Evolutionary conservation across 208 protist genomes (phyloP).

Genomic region (Leishmania mexicana): DNA sequence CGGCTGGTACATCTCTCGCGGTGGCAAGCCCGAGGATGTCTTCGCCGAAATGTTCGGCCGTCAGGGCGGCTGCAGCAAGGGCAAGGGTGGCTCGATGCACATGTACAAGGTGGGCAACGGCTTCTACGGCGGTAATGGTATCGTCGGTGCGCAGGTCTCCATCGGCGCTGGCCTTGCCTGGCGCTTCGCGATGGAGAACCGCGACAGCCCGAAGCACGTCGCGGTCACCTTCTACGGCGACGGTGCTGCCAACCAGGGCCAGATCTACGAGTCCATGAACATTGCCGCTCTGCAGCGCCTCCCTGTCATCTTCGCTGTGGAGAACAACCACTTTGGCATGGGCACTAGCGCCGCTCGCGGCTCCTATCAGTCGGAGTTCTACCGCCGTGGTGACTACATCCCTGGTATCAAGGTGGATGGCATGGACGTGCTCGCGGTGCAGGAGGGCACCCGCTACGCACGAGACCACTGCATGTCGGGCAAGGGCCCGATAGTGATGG

Average conservation of each 20-base stretch:
- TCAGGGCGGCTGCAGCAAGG: slow-evolving; percentile 87
- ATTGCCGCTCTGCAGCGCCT: slow-evolving; percentile 98
- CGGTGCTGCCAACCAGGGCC: slow-evolving; percentile 98
- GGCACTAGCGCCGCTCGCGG: slow-evolving; percentile 94
- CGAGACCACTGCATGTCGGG: slow-evolving; percentile 79
- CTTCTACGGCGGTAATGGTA: slow-evolving; percentile 99
- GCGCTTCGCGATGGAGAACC: slow-evolving; percentile 81
- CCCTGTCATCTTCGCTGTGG: slow-evolving; percentile 96
- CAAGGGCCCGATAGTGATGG: slow-evolving; percentile 95
- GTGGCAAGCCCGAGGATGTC: slow-evolving; percentile 87
- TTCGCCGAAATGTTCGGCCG: slow-evolving; percentile 94
- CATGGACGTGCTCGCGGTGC: slow-evolving; percentile 97
- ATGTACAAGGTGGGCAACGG: slow-evolving; percentile 94
- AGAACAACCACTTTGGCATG: slow-evolving; percentile 99
- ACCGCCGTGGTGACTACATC: slow-evolving; percentile 97
- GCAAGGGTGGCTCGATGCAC: slow-evolving; percentile 98
- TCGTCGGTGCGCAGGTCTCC: slow-evolving; percentile 97
- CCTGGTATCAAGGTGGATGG: slow-evolving; percentile 97
- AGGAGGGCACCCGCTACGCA: slow-evolving; percentile 90
- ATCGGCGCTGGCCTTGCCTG: slow-evolving; percentile 96
- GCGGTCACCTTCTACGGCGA: slow-evolving; percentile 96
- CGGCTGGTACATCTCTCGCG: slow-evolving; percentile 91
- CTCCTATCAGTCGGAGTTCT: slow-evolving; percentile 94
- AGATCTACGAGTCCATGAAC: slow-evolving; percentile 98
- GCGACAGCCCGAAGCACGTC: slow-evolving; percentile 85